These are phyloP conservation scores for Fusarium annulatum DNA, from an alignment of 2,329 filamentous ascomycete species.

Conservation along the genomic window DNA sequence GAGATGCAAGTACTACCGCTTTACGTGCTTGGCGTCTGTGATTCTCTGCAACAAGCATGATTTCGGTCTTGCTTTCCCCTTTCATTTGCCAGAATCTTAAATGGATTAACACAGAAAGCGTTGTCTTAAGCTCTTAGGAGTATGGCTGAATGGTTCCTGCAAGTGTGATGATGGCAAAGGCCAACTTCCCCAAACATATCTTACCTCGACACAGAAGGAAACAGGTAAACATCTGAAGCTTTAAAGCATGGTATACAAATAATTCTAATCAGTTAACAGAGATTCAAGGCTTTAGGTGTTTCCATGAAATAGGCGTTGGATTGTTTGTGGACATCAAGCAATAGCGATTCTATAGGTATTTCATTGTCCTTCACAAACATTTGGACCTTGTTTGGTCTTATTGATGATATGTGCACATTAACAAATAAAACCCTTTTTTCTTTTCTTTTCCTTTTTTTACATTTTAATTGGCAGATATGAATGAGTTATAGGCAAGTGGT, in stretches of 20 bases:
- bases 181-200: background rate
- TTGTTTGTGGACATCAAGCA: accelerated
- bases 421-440: no score
- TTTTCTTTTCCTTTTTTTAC: no score
- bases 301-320: background rate
- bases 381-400: background rate
- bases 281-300: background rate
- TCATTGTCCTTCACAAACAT: background rate
- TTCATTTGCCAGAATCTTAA: background rate
- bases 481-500: no score
- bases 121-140: background rate
- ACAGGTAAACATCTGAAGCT: accelerated
- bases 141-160: background rate
- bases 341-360: background rate
- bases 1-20: no score
- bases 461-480: no score
- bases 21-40: no score
- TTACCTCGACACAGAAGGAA: no score
- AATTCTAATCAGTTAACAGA: accelerated
- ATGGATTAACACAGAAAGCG: accelerated
- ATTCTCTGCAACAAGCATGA: no score
- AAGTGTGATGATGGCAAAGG: background rate
- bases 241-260: background rate
- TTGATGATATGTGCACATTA: no score
- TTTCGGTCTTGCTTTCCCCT: no score